Percentiles rank a stretch among this genome's conserved stretches.
Conservation (phyloP, 768 basidiomycete species). For the Boletus eberwhitei region DNA sequence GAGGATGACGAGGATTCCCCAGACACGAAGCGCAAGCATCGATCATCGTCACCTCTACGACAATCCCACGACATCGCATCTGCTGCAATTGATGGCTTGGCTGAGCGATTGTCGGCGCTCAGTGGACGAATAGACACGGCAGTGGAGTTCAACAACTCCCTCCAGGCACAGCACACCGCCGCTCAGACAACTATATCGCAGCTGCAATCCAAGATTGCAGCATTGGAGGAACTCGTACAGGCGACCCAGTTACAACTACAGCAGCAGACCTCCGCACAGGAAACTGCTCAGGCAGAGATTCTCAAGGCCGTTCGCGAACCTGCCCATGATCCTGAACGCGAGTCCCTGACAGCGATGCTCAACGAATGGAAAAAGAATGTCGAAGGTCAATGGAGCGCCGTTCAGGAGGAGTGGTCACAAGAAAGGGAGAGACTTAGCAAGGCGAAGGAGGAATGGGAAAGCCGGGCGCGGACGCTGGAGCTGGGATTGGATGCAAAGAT, state of each 20-base stretch:
- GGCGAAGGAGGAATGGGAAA: conserved; percentile 83
- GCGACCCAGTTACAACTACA: conserved; percentile 41
- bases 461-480: conserved; percentile 50
- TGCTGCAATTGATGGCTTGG: conserved; percentile 52
- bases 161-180: conserved; percentile 74
- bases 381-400: conserved; percentile 73
- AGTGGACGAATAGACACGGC: conserved; percentile 75
- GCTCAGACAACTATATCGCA: conserved; percentile 72
- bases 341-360: conserved; percentile 52
- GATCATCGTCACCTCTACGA: conserved; percentile 14
- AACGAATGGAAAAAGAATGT: conserved; percentile 74
- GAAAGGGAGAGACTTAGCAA: conserved; percentile 73
- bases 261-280: conserved; percentile 35
- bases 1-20: conserved; percentile 43
- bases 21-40: conserved; percentile 17
- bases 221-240: conserved; percentile 68
- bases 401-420: conserved; percentile 78
- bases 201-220: conserved; percentile 64
- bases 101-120: conserved; percentile 57
- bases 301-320: conserved; percentile 35
- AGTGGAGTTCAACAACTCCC: conserved; percentile 62
- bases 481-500: conserved; percentile 48
- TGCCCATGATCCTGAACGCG: conserved; percentile 38
- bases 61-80: conserved; percentile 25
- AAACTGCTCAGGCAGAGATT: conserved; percentile 33